phyloP scores from a whole-genome alignment of 2,329 filamentous ascomycete species.

The Nigrospora oryzae region DNA sequence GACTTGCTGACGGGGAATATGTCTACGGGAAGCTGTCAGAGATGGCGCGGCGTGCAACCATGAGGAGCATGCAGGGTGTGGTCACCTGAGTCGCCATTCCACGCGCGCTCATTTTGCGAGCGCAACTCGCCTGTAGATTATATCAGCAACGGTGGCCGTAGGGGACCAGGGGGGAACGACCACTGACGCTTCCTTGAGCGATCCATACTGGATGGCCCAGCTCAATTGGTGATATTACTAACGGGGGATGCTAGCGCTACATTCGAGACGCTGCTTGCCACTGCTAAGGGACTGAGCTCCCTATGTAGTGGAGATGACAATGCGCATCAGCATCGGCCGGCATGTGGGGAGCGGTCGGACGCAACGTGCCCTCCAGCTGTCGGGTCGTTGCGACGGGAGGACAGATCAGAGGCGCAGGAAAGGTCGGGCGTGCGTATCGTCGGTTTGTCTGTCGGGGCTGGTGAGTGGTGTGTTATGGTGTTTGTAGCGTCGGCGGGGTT shows the following conservation, averaged over 20 bases:
- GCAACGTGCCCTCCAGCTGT: slow-evolving; percentile 11
- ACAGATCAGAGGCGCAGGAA: not conserved
- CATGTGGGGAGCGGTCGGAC: slow-evolving; percentile 26
- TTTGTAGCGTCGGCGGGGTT: no score
- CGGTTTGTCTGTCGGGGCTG: not conserved
- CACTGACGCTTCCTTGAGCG: slow-evolving; percentile 54
- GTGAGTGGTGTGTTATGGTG: no score
- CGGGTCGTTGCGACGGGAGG: not conserved
- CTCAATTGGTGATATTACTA: slow-evolving; percentile 17
- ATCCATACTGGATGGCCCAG: slow-evolving; percentile 46
- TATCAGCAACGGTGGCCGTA: slow-evolving; percentile 10
- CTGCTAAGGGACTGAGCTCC: slow-evolving; percentile 35
- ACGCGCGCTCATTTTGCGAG: slow-evolving; percentile 77
- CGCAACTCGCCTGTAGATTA: slow-evolving; percentile 71
- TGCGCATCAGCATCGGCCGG: slow-evolving; percentile 32
- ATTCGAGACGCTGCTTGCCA: slow-evolving; percentile 30
- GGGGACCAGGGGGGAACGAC: no score
- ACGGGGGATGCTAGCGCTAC: slow-evolving; percentile 27
- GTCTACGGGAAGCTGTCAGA: slow-evolving; percentile 40
- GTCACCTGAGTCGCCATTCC: slow-evolving; percentile 79
- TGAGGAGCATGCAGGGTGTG: not conserved
- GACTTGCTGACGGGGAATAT: slow-evolving; percentile 69
- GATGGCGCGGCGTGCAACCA: not conserved
- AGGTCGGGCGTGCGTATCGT: not conserved
- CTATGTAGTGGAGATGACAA: slow-evolving; percentile 30